Base-by-base conservation (phyloP, 257 asterid species). In the Vinca minor region DNA sequence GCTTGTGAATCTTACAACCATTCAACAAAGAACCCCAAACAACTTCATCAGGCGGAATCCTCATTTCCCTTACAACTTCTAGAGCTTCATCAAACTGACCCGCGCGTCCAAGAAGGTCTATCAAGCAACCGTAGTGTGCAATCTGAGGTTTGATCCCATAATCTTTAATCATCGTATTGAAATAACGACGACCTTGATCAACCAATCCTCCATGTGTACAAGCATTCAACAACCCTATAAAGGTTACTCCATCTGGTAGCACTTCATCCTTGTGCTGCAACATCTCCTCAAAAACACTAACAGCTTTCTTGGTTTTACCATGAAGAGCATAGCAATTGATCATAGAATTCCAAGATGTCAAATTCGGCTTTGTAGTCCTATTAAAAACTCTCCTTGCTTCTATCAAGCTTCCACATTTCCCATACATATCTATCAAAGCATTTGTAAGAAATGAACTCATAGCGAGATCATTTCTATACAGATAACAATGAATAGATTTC, bases 11-110 rank as follows among this genome's bases (percentile, higher is more conserved):
- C 78, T 70, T 87, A 68, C 96, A 84, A 25, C 84, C 91, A 26
- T 84, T 87, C 32, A 90, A 89, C 79, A 90, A 78, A 28, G 91
- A 77, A 68, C 93, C 96, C 95, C 95, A 90, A 2, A 90, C 63
- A 18, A 69, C 85, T 65, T 84, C 95, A 69, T 90, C 97, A 0
- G 93, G 91, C 4, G 74, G 64, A 29, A 79, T 63, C 66, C 73
- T 82, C 97, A 90, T 87, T 42, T 79, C 77, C 20, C 57, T 60
- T 56, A 85, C 69, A 28, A 87, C 81, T 64, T 80, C 79, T 84
- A 90, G 78, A 8, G 89, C 91, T 65, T 87, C 94, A 32, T 85
- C 82, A 60, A 87, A 78, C 69, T 61, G 52, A 48, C 97, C 95
- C 8, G 87, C 77, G 64, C 95, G 80, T 17, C 86, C 84, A 11